A percentile compares a stretch with the other conserved stretches of the same genome.
These are phyloP conservation scores for Thelephora terrestris DNA, from an alignment of 1,284 basidiomycete genomes.

Conservation along the genomic window DNA sequence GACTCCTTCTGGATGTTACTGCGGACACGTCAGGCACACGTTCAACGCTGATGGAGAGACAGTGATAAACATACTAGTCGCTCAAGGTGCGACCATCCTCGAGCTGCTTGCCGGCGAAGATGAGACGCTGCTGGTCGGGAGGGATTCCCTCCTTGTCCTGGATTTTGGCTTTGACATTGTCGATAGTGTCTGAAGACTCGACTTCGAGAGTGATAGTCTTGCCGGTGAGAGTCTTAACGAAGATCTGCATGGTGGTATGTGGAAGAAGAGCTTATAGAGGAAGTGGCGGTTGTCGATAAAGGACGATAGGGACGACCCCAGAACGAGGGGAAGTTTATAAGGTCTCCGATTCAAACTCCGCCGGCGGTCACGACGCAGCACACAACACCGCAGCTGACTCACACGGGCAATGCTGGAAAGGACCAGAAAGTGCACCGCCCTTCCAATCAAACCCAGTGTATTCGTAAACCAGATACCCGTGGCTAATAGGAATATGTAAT, in stretches of 20 bases:
- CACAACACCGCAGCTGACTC: no score
- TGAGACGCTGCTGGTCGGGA: constrained; percentile 75
- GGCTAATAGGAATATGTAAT: no score
- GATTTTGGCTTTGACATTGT: constrained; percentile 75
- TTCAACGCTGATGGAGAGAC: constrained; percentile 30
- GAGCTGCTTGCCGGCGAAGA: constrained; percentile 68
- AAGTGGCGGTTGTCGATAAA: no score
- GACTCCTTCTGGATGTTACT: constrained; percentile 59
- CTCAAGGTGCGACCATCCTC: constrained; percentile 65
- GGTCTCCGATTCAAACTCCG: no score
- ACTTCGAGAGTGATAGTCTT: constrained; percentile 88
- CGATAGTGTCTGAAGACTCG: constrained; percentile 77
- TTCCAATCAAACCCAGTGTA: no score
- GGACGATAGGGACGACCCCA: no score
- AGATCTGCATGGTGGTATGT: constrained; percentile 58
- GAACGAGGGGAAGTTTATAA: no score
- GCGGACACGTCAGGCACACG: constrained; percentile 9
- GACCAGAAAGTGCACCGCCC: no score
- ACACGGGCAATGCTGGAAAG: no score
- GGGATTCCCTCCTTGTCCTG: constrained; percentile 75
- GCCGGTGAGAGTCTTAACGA: constrained; percentile 79
- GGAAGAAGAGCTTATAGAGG: background rate
- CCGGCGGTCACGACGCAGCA: no score
- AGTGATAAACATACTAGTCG: constrained; percentile 70
- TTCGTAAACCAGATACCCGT: no score